Conservation (phyloP, 2,329 filamentous ascomycete species). For the Thelonectria olida region DNA sequence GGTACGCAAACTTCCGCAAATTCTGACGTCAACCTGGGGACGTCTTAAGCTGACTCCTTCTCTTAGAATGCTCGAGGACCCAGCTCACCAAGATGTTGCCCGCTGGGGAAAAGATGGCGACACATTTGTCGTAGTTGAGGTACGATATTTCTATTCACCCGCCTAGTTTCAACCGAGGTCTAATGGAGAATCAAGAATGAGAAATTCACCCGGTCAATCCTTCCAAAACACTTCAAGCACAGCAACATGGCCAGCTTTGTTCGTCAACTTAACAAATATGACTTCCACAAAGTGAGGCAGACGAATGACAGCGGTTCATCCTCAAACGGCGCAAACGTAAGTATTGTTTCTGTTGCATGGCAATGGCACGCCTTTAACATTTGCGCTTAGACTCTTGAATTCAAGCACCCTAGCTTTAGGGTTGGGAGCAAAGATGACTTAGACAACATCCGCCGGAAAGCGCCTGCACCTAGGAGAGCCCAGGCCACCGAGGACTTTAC, state of each 20-base stretch:
- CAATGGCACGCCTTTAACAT: constrained; percentile 14
- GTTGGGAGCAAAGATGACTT: constrained; percentile 95
- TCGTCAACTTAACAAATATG: constrained; percentile 94
- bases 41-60: constrained; percentile 22
- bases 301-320: constrained; percentile 49
- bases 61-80: constrained; percentile 86
- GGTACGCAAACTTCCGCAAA: constrained; percentile 65
- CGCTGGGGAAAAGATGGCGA: constrained; percentile 95
- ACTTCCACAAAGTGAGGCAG: constrained; percentile 93
- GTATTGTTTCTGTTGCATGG: constrained; percentile 10
- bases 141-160: constrained; percentile 53
- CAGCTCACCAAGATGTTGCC: constrained; percentile 90
- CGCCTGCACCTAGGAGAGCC: constrained; percentile 85
- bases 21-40: background rate
- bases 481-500: constrained; percentile 75
- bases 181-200: constrained; percentile 74
- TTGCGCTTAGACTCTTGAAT: constrained; percentile 70
- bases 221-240: constrained; percentile 99
- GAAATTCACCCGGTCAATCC: constrained; percentile 96
- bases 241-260: constrained; percentile 99
- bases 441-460: constrained; percentile 96
- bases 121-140: constrained; percentile 97
- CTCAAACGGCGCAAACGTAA: constrained; percentile 50
- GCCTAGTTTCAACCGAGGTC: constrained; percentile 17
- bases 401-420: constrained; percentile 96